Conservation (phyloP, 257 asterid species). For the Jasminum sambac region DNA sequence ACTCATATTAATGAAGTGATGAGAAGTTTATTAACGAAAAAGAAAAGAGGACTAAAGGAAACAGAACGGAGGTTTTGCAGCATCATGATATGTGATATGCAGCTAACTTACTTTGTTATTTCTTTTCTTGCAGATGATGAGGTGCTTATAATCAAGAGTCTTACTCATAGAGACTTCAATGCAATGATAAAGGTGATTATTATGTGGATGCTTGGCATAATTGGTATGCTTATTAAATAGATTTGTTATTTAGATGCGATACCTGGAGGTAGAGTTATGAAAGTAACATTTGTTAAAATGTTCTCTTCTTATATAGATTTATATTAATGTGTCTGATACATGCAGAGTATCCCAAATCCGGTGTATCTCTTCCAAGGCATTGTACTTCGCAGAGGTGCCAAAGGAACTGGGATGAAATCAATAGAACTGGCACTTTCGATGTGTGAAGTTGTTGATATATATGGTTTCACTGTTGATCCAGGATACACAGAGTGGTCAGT, state of each 20-base stretch:
- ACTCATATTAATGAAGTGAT: constrained; percentile 3
- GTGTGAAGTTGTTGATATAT: constrained; percentile 94
- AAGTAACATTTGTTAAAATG: neutral
- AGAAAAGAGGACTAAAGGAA: constrained; percentile 16
- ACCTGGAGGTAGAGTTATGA: neutral
- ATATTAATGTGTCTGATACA: constrained; percentile 30
- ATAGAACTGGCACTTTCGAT: constrained; percentile 97
- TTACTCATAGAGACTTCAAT: constrained; percentile 87
- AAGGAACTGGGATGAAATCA: constrained; percentile 99
- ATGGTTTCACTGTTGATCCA: constrained; percentile 98
- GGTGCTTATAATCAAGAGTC: constrained; percentile 89
- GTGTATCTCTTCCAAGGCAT: constrained; percentile 98
- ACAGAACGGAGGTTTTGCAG: constrained; percentile 8
- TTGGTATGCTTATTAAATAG: neutral
- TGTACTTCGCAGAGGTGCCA: constrained; percentile 95
- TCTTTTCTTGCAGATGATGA: constrained; percentile 66
- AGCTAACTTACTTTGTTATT: constrained; percentile 11
- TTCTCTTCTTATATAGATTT: constrained; percentile 1
- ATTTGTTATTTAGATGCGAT: neutral
- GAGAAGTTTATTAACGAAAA: constrained; percentile 6
- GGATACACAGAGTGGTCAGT: constrained; percentile 97
- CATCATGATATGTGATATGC: constrained; percentile 9
- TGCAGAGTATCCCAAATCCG: constrained; percentile 84
- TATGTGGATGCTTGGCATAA: constrained; percentile 8
- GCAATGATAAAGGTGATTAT: constrained; percentile 74